These are phyloP conservation scores for Tricladium varicosporioides DNA, from an alignment of 2,329 filamentous ascomycete species.

Conservation along the genomic window DNA sequence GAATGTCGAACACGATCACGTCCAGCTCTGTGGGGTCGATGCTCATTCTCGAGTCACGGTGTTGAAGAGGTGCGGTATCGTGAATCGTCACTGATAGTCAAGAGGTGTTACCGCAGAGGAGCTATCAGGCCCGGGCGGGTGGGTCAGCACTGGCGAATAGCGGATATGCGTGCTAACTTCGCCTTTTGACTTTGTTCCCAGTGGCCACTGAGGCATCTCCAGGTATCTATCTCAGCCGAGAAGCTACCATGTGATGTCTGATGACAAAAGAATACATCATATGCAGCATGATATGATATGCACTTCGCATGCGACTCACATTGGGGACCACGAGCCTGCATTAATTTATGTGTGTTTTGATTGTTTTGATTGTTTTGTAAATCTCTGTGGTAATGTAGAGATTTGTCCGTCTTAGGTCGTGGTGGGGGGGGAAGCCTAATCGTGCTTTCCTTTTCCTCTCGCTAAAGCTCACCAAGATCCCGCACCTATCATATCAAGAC, in stretches of 20 bases:
- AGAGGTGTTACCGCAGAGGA: not conserved
- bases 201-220: too few species aligned
- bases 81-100: not conserved
- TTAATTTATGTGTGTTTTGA: not conserved
- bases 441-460: constrained; percentile 9
- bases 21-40: not conserved
- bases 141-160: not conserved
- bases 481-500: constrained; percentile 5
- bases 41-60: constrained; percentile 1
- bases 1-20: not conserved
- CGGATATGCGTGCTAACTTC: not conserved
- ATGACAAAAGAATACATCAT: not conserved
- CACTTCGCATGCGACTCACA: not conserved
- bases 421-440: not conserved
- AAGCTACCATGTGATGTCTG: not conserved
- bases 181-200: too few species aligned
- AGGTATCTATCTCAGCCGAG: not conserved
- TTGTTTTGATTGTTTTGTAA: not conserved
- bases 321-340: not conserved
- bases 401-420: too few species aligned
- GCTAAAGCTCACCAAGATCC: constrained; percentile 18
- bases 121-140: not conserved
- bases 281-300: not conserved
- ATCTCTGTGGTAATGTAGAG: not conserved
- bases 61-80: not conserved